phyloP scores from a whole-genome alignment of 78 protist species.

The Protostelium mycophagum region DNA sequence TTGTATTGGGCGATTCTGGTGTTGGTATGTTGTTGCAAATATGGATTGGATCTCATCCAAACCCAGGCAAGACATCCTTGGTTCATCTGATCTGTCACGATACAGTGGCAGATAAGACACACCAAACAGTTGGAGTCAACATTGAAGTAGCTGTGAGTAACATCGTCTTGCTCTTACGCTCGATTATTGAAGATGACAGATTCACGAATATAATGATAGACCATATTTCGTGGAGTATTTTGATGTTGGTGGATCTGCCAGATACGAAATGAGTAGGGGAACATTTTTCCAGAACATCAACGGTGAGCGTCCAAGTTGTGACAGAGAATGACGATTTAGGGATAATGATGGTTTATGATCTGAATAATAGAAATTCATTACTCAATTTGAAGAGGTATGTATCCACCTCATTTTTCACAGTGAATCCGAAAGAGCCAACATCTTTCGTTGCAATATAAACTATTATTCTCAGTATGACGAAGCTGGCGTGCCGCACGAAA shows the following conservation, averaged over 20 bases:
- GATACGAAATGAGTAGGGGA: not conserved
- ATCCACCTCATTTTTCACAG: no score
- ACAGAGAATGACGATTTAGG: not conserved
- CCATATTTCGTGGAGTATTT: not conserved
- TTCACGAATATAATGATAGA: not conserved
- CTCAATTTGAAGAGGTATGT: not conserved
- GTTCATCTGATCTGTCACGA: not conserved
- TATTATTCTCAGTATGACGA: no score
- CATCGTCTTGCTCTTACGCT: not conserved
- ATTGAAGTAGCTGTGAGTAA: not conserved
- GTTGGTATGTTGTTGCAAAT: not conserved
- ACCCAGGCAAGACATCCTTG: not conserved
- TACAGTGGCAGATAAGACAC: not conserved
- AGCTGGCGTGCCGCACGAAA: no score
- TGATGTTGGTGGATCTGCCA: not conserved
- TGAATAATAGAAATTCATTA: not conserved
- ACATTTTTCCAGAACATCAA: not conserved
- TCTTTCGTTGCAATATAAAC: no score
- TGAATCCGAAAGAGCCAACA: no score
- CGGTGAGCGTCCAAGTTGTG: not conserved
- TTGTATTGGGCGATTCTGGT: not conserved
- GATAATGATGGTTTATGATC: not conserved
- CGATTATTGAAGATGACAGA: not conserved
- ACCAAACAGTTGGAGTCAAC: not conserved
- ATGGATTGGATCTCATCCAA: not conserved